These are phyloP conservation scores for Iris macrosiphon DNA, from an alignment of 106 monocot species.

Conservation along the genomic window DNA sequence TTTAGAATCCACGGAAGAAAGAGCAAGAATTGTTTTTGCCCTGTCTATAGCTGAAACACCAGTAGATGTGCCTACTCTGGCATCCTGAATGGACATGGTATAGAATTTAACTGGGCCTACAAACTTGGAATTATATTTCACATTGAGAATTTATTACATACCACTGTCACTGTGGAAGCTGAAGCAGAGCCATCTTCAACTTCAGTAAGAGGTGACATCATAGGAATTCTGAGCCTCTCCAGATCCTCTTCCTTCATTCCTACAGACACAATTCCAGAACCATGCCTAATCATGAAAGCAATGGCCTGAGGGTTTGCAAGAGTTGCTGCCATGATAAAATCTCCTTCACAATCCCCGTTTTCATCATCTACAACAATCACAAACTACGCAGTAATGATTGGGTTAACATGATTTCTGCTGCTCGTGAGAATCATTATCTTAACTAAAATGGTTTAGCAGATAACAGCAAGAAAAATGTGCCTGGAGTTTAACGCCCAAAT, in stretches of 20 bases:
- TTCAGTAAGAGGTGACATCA: slow-evolving; percentile 67
- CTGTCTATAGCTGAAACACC: slow-evolving; percentile 73
- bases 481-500: too few species aligned
- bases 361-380: slow-evolving; percentile 93
- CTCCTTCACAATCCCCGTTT: slow-evolving; percentile 56
- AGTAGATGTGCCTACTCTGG: slow-evolving; percentile 43
- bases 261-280: slow-evolving; percentile 82
- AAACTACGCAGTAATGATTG: slow-evolving; percentile 49
- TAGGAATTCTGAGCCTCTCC: slow-evolving; percentile 61
- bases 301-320: slow-evolving; percentile 46
- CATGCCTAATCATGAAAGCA: slow-evolving; percentile 82
- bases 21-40: slow-evolving; percentile 53
- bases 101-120: neutral
- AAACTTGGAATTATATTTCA: neutral
- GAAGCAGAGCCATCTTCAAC: slow-evolving; percentile 43
- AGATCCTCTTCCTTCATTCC: slow-evolving; percentile 79
- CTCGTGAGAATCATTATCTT: slow-evolving; percentile 1
- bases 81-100: slow-evolving; percentile 31
- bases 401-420: slow-evolving; percentile 11
- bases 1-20: slow-evolving; percentile 62
- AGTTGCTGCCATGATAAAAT: slow-evolving; percentile 81
- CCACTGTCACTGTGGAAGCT: slow-evolving; percentile 61
- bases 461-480: too few species aligned
- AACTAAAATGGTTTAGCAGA: neutral
- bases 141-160: slow-evolving; percentile 12